Evolutionary conservation across 305 asterid genomes (phyloP), one percentile per base, ranked within the genome.

Genomic region (Ajuga reptans): DNA sequence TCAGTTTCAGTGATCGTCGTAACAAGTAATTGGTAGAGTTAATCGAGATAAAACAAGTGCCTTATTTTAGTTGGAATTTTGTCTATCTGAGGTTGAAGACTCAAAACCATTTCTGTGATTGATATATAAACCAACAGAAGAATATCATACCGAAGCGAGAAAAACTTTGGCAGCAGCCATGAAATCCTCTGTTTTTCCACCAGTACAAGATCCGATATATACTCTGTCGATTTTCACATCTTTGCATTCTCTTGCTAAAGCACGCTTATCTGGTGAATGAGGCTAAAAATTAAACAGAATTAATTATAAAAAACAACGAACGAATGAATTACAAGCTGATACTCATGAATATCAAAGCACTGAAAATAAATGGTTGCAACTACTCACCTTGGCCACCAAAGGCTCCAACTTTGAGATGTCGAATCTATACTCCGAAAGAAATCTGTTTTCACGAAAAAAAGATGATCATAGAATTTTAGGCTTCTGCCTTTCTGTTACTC

Each of bases 161-260:
- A 92, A 84, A 59, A 88, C 82, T 88, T 81, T 92, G 16, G 98
- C 98, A 65, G 97, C 97, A 65, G 95, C 97, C 93, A 90, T 84
- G 75, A 90, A 92, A 82, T 92, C 98, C 74, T 92, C 97, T 7
- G 93, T 88, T 79, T 92, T 88, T 18, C 96, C 97, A 82, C 98
- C 93, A 37, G 95, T 88, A 77, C 97, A 92, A 53, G 96, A 92
- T 69, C 98, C 98, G 62, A 86, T 89, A 63, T 87, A 91, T 12
- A 88, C 97, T 79, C 97, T 77, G 75, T 90, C 96, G 37, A 90
- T 92, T 71, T 90, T 88, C 78, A 90, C 95, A 73, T 90, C 93
- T 82, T 86, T 81, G 85, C 98, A 90, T 80, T 88, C 97, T 79
- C 97, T 81, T 29, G 96, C 97, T 82, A 90, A 80, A 71, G 97